Evolutionary conservation across 768 basidiomycete genomes (phyloP), one percentile per base, ranked within the genome.

Genomic region (Psilocybe cubensis): DNA sequence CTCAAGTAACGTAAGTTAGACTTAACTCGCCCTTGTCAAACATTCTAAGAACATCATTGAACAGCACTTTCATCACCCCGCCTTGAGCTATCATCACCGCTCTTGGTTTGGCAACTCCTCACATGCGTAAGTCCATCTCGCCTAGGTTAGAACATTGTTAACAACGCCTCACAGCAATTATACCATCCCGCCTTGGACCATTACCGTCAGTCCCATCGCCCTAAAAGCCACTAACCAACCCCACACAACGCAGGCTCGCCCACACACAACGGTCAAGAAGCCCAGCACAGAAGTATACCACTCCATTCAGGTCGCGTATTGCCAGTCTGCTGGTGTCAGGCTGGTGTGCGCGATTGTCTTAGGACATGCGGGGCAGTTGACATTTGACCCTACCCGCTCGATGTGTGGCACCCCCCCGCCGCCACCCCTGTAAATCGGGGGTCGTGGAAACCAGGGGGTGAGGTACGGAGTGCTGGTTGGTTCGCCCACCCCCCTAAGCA

Each of bases 371-470:
- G 10, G 45, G 45, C 45, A 46, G 45, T 24, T 7, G 18, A 14
- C 45, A n/a, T 3, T 27, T n/a, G 10, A 12, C 25, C n/a, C 45
- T 25, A 23, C 25, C 21, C 45, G 9, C 45, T 46, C 28, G 45
- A 46, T 25, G 10, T 46, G 45, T 46, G 45, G 45, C 45, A 46
- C 45, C 45, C 45, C 45, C 25, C n/a, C n/a, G n/a, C n/a, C n/a
- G n/a, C n/a, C n/a, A n/a, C n/a, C n/a, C n/a, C n/a, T n/a, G n/a
- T n/a, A n/a, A n/a, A n/a, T n/a, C n/a, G n/a, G n/a, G n/a, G n/a
- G n/a, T n/a, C n/a, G n/a, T n/a, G n/a, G n/a, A n/a, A n/a, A n/a
- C n/a, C n/a, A n/a, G 35, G 35, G 35, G 35, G 35, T 38, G 35
- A 38, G n/a, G 12, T 38, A 9, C n/a, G 35, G n/a, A 38, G n/a